Percentiles rank a stretch among this genome's conserved stretches.
phyloP scores from a whole-genome alignment of 495 filamentous ascomycete species.

The Penicillium lividum region DNA sequence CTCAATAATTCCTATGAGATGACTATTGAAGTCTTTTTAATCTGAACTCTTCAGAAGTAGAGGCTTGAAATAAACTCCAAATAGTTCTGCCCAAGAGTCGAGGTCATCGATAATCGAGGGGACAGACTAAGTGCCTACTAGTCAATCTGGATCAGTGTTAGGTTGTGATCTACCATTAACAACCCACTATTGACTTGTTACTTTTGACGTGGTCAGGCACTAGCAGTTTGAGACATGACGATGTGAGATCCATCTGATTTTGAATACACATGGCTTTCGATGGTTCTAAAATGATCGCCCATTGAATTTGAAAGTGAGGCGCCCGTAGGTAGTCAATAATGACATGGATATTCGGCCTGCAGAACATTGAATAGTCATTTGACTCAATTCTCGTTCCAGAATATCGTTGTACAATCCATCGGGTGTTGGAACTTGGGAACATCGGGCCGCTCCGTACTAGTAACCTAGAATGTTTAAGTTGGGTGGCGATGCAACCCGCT shows the following conservation, averaged over 20 bases:
- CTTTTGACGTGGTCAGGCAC: slow-evolving; percentile 1
- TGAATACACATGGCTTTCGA: background rate
- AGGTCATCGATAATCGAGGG: background rate
- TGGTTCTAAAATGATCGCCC: background rate
- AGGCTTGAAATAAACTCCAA: background rate
- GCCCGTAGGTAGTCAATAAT: background rate
- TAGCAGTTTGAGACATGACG: background rate
- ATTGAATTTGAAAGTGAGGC: background rate
- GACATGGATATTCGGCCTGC: slow-evolving; percentile 30
- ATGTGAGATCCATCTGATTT: background rate
- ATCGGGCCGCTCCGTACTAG: slow-evolving; percentile 15
- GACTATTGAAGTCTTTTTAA: background rate
- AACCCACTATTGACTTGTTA: slow-evolving; percentile 7
- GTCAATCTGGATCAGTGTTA: background rate
- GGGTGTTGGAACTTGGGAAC: slow-evolving; percentile 5
- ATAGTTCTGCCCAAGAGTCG: background rate
- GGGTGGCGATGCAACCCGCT: slow-evolving; percentile 27
- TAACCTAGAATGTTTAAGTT: slow-evolving; percentile 5
- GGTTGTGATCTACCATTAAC: background rate
- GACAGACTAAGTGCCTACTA: background rate
- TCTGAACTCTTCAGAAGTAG: background rate
- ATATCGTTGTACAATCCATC: slow-evolving; percentile 7
- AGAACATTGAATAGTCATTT: slow-evolving; percentile 21
- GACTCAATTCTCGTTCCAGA: slow-evolving; percentile 17
- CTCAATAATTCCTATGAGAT: background rate